Base-by-base conservation (phyloP, 2,329 filamentous ascomycete genomes). In the Penicillium sp. region DNA sequence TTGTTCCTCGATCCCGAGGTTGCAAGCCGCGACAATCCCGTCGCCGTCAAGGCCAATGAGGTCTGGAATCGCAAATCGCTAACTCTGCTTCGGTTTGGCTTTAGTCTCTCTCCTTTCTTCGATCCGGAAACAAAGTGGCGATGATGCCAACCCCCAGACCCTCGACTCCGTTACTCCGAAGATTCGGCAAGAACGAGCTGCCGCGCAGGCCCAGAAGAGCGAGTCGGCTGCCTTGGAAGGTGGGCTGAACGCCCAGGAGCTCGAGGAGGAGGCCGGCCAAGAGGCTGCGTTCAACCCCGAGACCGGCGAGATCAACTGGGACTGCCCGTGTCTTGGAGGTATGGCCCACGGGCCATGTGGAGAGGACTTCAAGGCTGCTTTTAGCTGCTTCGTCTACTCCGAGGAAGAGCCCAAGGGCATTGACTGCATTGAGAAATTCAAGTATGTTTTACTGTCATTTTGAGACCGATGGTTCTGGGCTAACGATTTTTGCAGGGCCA, bases 231-330 rank as follows among this genome's bases (percentile, higher is more conserved):
- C 52, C 56, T 53, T 62, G 22, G 60, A 62, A 48, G 57, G 59
- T 39, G 34, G 69, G 57, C 13, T 74, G 68, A 55, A 73, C 7
- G 76, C 84, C 34, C 79, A 80, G 63, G 83, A 79, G 18, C 78
- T 94, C 14, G 89, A 96, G 74, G 85, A 90, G 58, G 92, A 97
- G 74, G 92, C 91, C 6, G 84, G 79, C 59, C 87, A 93, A 72
- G 87, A 97, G 76, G 94, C 91, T 54, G 94, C 94, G 1, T 99
- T 97, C 80, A 96, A 99, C 76, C 92, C 92, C 3, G 94, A 97
- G 79, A 99, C 94, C 10, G 94, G 94, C 66, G 94, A 99, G 82
- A 99, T 99, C 78, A 99, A 99, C 82, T 99, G 94, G 94, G 94
- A 97, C 74, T 99, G 94, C 76, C 94, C 94, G 16, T 99, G 94